phyloP scores from a whole-genome alignment of 495 filamentous ascomycete species.

The Glonium stellatum region DNA sequence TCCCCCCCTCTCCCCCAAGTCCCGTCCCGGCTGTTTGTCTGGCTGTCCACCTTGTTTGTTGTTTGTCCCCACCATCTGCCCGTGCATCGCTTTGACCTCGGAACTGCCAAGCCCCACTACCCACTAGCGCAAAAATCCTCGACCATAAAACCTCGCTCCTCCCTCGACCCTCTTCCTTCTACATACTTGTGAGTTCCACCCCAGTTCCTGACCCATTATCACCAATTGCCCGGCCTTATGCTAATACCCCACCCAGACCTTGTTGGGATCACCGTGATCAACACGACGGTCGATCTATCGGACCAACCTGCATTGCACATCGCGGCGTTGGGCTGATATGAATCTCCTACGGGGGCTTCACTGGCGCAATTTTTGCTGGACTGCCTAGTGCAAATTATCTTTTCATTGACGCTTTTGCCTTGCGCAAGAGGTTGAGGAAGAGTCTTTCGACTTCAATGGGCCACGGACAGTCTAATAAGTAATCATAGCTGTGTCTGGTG shows the following conservation, averaged over 20 bases:
- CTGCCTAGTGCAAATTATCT: constrained; percentile 36
- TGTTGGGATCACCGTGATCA: constrained; percentile 59
- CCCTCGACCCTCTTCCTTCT: neutral
- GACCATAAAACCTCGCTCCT: neutral
- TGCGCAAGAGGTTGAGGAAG: constrained; percentile 47
- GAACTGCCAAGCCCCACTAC: neutral
- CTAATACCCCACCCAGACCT: constrained; percentile 40
- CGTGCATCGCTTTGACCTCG: no score
- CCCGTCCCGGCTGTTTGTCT: no score
- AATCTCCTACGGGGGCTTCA: constrained; percentile 64
- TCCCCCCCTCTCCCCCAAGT: no score
- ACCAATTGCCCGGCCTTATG: neutral
- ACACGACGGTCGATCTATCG: constrained; percentile 51
- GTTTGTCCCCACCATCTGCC: no score
- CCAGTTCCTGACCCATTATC: neutral
- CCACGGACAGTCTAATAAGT: neutral
- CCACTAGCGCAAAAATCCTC: neutral
- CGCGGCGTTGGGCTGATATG: constrained; percentile 57
- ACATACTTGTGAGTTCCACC: neutral
- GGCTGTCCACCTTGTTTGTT: no score
- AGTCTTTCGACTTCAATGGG: neutral
- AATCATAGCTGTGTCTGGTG: no score
- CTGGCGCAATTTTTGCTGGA: constrained; percentile 65
- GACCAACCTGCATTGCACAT: constrained; percentile 72
- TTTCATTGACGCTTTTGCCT: constrained; percentile 50